Base-by-base conservation (phyloP, 495 filamentous ascomycete species). In the Chaetomium tenue region DNA sequence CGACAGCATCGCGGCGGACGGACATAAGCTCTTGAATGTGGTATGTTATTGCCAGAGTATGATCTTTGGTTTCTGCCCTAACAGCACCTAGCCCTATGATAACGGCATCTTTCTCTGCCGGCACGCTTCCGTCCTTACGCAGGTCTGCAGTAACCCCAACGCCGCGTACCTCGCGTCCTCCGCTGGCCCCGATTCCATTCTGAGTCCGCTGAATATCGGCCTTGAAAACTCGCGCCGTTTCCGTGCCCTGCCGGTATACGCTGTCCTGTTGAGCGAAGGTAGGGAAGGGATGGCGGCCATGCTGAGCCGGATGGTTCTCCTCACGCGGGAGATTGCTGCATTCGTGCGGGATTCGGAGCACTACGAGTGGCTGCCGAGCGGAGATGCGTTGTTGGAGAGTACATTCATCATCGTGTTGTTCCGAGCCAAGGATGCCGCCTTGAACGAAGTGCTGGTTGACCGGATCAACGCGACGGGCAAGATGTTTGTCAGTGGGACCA, bases 171-270 rank as follows among this genome's bases (percentile, higher is more conserved):
- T 98, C 44, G 79, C 81, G 6, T 68, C 84, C 11, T 62, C 74
- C 0, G 53, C 58, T 23, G 58, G 69, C 16, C 61, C 77, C 13
- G 25, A 61, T 40, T 68, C 70, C 1, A 89, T 96, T 64, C 87
- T 85, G 23, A 93, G 90, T 37, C 93, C 93, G 0, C 78, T 97
- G 18, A 93, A 97, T 76, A 87, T 93, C 60, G 91, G 92, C 23
- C 76, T 98, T 25, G 93, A 97, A 69, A 98, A 98, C 72, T 96
- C 92, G 7, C 84, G 92, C 46, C 87, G 93, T 18, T 95, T 98
- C 78, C 84, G 93, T 55, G 93, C 92, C 0, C 78, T 97, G 22
- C 93, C 93, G 0, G 91, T 92, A 5, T 97, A 97, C 67, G 88
- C 92, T 12, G 87, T 88, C 0, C 80, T 97, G 0, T 67, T 87